A percentile compares a stretch with the other conserved stretches of the same genome.
Conservation (phyloP, 2,329 filamentous ascomycete species). For the Fusarium multiceps region DNA sequence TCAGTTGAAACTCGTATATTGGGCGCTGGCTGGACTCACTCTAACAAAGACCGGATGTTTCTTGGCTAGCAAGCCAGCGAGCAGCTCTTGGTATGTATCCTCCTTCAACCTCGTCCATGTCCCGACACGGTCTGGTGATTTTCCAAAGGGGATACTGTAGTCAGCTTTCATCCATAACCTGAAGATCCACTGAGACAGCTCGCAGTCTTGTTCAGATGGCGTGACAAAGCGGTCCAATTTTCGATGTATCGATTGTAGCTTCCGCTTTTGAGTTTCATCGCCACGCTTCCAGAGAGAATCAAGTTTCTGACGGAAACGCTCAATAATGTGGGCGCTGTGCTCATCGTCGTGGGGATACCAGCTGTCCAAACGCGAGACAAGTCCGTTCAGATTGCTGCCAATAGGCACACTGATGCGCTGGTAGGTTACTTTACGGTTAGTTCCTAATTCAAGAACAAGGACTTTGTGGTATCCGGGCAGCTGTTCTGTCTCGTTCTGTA, state of each 20-base stretch:
- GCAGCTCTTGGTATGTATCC: slow-evolving; percentile 13
- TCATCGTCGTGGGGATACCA: slow-evolving; percentile 29
- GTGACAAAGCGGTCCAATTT: slow-evolving; percentile 11
- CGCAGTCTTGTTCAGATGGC: neutral
- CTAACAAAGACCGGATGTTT: slow-evolving; percentile 35
- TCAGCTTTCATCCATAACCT: slow-evolving; percentile 19
- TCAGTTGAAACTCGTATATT: neutral
- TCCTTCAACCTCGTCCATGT: slow-evolving; percentile 32
- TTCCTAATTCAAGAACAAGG: slow-evolving; percentile 32
- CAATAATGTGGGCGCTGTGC: slow-evolving; percentile 11
- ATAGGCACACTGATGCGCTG: slow-evolving; percentile 21
- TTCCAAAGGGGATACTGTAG: slow-evolving; percentile 25
- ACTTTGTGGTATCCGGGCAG: slow-evolving; percentile 35
- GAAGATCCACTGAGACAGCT: slow-evolving; percentile 32
- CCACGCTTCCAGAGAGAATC: neutral
- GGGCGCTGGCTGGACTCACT: slow-evolving; percentile 22
- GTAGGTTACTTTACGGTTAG: slow-evolving; percentile 27
- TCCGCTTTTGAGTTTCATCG: slow-evolving; percentile 10
- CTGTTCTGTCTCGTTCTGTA: slow-evolving; percentile 25
- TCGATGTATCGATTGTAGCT: neutral
- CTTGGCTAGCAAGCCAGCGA: slow-evolving; percentile 12
- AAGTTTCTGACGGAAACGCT: slow-evolving; percentile 15
- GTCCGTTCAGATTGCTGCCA: slow-evolving; percentile 6
- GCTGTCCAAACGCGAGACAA: slow-evolving; percentile 32
- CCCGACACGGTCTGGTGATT: slow-evolving; percentile 17